Percentiles rank a stretch among this genome's conserved stretches.
Evolutionary conservation across 352 stramenopile species (phyloP).

Genomic region (Pythium brassicae): DNA sequence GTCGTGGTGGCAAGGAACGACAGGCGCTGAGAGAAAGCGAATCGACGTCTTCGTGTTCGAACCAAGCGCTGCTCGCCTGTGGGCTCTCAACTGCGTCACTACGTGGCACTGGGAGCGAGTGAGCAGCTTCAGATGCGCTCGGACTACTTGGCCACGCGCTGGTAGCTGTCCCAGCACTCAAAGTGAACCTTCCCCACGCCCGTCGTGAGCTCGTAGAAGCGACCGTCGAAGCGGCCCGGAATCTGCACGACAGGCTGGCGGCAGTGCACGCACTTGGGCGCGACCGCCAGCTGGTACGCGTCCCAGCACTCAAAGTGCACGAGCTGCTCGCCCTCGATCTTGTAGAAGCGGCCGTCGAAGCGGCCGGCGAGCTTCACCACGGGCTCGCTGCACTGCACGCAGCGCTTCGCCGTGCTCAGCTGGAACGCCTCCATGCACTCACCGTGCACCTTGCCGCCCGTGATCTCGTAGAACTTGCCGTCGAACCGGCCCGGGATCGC

Average conservation of each 20-base stretch:
- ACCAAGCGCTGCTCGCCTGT: too few relatives aligned
- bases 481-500: conserved; percentile 73
- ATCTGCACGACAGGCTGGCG: conserved; percentile 68
- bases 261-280: conserved; percentile 81
- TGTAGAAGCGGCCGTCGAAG: conserved; percentile 86
- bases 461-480: conserved; percentile 78
- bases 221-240: conserved; percentile 65
- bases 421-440: conserved; percentile 83
- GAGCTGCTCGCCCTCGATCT: conserved; percentile 59
- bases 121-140: neutral
- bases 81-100: neutral
- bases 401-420: conserved; percentile 65
- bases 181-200: conserved; percentile 81
- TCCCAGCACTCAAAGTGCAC: conserved; percentile 89
- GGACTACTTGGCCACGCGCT: conserved; percentile 15
- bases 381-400: conserved; percentile 61
- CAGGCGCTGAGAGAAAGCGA: neutral
- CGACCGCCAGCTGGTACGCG: conserved; percentile 60
- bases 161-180: conserved; percentile 82
- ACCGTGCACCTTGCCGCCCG: conserved; percentile 67
- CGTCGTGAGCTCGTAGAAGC: conserved; percentile 80
- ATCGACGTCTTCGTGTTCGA: neutral
- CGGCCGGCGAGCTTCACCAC: conserved; percentile 64
- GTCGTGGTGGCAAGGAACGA: too few relatives aligned
- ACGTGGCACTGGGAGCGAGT: neutral